phyloP scores from a whole-genome alignment of 805 yeast species.

The Cyberlindnera maritima region DNA sequence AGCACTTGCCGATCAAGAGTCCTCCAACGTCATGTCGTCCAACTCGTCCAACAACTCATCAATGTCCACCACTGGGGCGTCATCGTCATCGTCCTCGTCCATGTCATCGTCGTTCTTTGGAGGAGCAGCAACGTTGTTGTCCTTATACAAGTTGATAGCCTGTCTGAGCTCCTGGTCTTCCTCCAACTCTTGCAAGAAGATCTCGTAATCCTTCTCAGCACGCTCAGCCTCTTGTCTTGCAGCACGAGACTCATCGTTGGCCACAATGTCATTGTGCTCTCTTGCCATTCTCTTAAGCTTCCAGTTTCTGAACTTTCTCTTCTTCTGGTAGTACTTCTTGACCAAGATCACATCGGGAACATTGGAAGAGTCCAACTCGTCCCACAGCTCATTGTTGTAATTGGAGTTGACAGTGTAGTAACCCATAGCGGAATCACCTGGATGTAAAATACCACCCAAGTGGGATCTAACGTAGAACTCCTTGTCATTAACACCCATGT shows the following conservation, averaged over 20 bases:
- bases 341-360: conserved; percentile 85
- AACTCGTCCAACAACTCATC: conserved; percentile 94
- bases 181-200: conserved; percentile 94
- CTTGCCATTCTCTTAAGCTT: conserved; percentile 96
- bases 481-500: conserved; percentile 81
- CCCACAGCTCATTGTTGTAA: conserved; percentile 86
- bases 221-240: conserved; percentile 86
- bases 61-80: conserved; percentile 83
- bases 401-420: conserved; percentile 83
- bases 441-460: conserved; percentile 90
- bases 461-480: conserved; percentile 87
- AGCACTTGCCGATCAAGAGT: conserved; percentile 25
- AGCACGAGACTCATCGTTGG: conserved; percentile 65
- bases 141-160: conserved; percentile 84
- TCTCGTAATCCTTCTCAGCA: conserved; percentile 92
- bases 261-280: conserved; percentile 87
- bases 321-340: conserved; percentile 84
- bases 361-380: conserved; percentile 55
- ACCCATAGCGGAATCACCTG: conserved; percentile 95
- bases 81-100: conserved; percentile 61
- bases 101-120: conserved; percentile 52
- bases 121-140: conserved; percentile 41
- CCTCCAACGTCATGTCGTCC: conserved; percentile 88
- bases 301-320: conserved; percentile 81
- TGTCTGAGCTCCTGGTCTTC: conserved; percentile 95